These are phyloP conservation scores for Aspergillus pseudoterreus DNA, from an alignment of 2,329 filamentous ascomycete species.

Conservation along the genomic window DNA sequence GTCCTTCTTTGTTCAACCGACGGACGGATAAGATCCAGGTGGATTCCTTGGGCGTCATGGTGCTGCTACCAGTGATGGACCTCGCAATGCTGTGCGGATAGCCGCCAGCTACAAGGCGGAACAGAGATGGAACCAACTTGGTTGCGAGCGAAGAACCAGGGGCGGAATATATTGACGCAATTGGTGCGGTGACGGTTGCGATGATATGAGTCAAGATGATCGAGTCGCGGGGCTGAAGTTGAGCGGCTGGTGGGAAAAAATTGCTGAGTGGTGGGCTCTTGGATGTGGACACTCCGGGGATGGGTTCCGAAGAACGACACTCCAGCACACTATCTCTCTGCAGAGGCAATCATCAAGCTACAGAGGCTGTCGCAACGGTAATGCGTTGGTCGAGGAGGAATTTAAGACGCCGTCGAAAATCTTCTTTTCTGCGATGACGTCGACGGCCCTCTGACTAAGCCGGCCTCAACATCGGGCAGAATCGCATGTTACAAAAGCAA, in stretches of 20 bases:
- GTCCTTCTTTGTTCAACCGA: conserved; percentile 33
- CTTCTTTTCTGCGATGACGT: conserved; percentile 7
- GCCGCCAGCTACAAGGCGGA: conserved; percentile 27
- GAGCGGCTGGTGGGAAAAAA: background rate
- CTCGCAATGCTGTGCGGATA: conserved; percentile 27
- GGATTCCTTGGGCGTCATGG: conserved; percentile 17
- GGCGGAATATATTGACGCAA: background rate
- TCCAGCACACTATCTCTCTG: background rate
- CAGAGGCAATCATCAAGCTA: background rate
- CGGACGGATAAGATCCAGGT: conserved; percentile 39
- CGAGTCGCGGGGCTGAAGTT: conserved; percentile 5
- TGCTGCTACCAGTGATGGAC: conserved; percentile 18
- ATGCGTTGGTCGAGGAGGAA: background rate
- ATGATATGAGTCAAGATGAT: background rate
- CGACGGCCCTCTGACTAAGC: conserved; percentile 6
- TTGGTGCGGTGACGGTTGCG: background rate
- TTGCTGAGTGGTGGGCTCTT: background rate
- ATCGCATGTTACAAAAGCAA: background rate
- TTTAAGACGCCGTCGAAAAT: conserved; percentile 2
- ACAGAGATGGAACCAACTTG: conserved; percentile 25
- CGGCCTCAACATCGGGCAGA: background rate
- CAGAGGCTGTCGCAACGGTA: background rate
- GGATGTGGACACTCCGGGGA: background rate
- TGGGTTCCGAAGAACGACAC: background rate
- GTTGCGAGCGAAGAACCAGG: background rate